These are phyloP conservation scores for Aspergillus nidulans DNA, from an alignment of 495 filamentous ascomycete genomes.

Conservation along the genomic window DNA sequence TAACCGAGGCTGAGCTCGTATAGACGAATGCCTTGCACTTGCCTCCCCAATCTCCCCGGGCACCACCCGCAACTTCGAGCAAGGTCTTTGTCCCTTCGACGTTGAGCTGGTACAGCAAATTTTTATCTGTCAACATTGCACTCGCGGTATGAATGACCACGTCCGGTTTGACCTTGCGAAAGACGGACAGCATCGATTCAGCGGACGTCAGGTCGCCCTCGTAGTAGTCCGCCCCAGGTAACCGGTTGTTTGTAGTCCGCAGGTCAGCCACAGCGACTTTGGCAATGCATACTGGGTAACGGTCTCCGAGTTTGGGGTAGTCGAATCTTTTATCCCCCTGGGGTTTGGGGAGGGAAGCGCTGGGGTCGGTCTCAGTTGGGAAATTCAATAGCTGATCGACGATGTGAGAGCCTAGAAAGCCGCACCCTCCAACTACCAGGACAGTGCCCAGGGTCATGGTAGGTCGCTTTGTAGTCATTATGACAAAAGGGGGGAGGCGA, in stretches of 20 bases:
- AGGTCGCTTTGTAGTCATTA: constrained; percentile 34
- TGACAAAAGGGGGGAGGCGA: no score
- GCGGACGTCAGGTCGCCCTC: constrained; percentile 82
- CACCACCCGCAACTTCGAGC: constrained; percentile 67
- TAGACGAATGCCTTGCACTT: constrained; percentile 89
- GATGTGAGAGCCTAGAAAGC: constrained; percentile 57
- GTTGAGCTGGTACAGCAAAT: constrained; percentile 68
- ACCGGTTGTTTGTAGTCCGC: constrained; percentile 67
- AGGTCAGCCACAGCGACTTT: constrained; percentile 84
- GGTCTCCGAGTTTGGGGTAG: constrained; percentile 33
- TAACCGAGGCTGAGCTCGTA: constrained; percentile 84
- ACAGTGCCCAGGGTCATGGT: constrained; percentile 44
- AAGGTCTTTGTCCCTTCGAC: constrained; percentile 81
- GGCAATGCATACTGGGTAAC: constrained; percentile 43
- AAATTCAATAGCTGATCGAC: constrained; percentile 53
- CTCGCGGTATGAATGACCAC: constrained; percentile 95
- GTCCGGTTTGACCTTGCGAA: constrained; percentile 69
- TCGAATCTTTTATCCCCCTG: constrained; percentile 38
- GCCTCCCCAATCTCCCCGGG: constrained; percentile 50
- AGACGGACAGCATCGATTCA: constrained; percentile 57
- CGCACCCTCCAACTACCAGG: constrained; percentile 54
- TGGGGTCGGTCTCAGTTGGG: constrained; percentile 45
- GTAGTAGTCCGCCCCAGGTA: constrained; percentile 70
- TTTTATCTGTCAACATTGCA: constrained; percentile 52
- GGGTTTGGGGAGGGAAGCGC: constrained; percentile 36